A percentile compares a stretch with the other conserved stretches of the same genome.
Conservation (phyloP, 75 land plant genomes). For the Sequoia sempervirens region DNA sequence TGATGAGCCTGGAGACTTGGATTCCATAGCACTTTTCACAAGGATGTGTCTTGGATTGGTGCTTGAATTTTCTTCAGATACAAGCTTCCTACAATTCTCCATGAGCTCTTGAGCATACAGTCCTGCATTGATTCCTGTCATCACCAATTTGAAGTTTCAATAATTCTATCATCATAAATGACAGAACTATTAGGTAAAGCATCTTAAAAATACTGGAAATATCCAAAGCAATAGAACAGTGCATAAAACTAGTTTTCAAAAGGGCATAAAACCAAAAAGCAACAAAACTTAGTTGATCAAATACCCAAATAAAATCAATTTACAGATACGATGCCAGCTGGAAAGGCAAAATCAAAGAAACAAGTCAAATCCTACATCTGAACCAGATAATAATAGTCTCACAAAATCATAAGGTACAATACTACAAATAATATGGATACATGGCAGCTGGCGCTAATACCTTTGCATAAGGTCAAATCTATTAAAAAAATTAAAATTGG, state of each 20-base stretch:
- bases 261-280: neutral
- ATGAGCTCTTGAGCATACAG: constrained; percentile 81
- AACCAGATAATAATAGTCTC: no score
- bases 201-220: neutral
- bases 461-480: neutral
- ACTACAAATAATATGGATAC: neutral
- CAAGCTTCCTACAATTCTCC: constrained; percentile 54
- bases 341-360: neutral
- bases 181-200: neutral
- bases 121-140: constrained; percentile 73
- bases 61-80: constrained; percentile 17
- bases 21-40: constrained; percentile 36
- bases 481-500: neutral
- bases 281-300: neutral
- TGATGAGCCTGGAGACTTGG: constrained; percentile 65
- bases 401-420: neutral
- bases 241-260: neutral
- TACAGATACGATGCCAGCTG: neutral
- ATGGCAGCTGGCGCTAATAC: neutral
- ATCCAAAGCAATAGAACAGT: neutral
- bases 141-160: neutral
- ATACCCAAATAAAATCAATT: neutral
- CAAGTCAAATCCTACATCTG: neutral
- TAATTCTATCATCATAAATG: neutral
- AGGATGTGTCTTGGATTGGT: constrained; percentile 51